Evolutionary conservation across 139 green algal genomes (phyloP), one percentile per base, ranked within the genome.

Genomic region (Parachlorella kessleri): DNA sequence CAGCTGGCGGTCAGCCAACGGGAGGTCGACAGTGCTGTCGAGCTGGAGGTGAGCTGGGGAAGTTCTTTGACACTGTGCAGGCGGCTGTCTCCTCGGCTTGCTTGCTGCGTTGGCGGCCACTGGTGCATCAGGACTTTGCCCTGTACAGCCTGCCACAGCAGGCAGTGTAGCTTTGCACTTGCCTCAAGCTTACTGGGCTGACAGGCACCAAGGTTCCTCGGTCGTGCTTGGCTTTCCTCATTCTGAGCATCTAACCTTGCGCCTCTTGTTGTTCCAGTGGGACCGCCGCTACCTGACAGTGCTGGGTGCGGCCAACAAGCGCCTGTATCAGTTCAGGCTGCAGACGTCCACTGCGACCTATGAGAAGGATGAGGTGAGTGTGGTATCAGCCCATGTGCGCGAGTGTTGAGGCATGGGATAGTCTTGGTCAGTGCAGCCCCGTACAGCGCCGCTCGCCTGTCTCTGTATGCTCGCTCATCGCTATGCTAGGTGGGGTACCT

Each of bases 311-410:
- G 94, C 94, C 55, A 96, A 95, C 85, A 89, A 93, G 40, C 84
- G 91, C 38, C 79, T 96, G 75, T 98, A 98, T 68, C 72, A 92
- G 76, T 84, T 97, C 59, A 76, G 94, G n/a, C 75, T 98, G 79
- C 94, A 97, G 87, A 59, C 48, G 48, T 14, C 48, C 14, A 59
- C 48, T 59, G 48, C 48, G 14, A 59, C 48, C 14, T 59, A 59
- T 18, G 48, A 59, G 48, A 59, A 59, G 48, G 48, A 59, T 18
- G 14, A 59, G 48, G 48, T 59, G 48, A 28, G 48, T 59, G n/a
- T n/a, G n/a, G 48, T 0, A 59, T 59, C 14, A 0, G 48, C 0
- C 14, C 48, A 59, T 18, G 48, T 18, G 48, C 21, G 48, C 21
- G 48, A 28, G 48, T 59, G 48, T 59, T 59, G 48, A n/a, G n/a